A percentile compares a stretch with the other conserved stretches of the same genome.
Conservation (phyloP, 768 basidiomycete species). For the Calocybe cyanea region DNA sequence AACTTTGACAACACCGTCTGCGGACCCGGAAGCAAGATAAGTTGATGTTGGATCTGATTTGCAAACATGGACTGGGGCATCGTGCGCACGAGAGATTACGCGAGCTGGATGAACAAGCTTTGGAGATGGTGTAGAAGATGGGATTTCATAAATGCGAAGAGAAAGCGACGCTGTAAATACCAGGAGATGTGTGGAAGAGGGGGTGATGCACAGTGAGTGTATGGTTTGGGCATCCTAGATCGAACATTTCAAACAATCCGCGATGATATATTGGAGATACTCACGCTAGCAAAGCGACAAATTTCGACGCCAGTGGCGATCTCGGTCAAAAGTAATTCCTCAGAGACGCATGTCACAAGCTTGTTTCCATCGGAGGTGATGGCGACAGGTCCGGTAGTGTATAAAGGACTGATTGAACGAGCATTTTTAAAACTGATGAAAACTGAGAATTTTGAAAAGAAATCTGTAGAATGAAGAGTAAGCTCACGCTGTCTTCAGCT, state of each 20-base stretch:
- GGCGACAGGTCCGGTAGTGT: slow-evolving; percentile 86
- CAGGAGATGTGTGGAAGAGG: slow-evolving; percentile 67
- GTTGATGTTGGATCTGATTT: slow-evolving; percentile 80
- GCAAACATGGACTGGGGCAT: slow-evolving; percentile 91
- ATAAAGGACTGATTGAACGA: slow-evolving; percentile 71
- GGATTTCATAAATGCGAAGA: slow-evolving; percentile 82
- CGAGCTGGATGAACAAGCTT: slow-evolving; percentile 66
- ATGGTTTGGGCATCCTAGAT: slow-evolving; percentile 79
- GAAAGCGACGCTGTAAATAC: slow-evolving; percentile 80
- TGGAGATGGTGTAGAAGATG: slow-evolving; percentile 38
- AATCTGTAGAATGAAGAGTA: slow-evolving; percentile 1
- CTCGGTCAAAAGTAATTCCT: slow-evolving; percentile 82
- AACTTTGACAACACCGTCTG: slow-evolving; percentile 95
- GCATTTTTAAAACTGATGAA: slow-evolving; percentile 74
- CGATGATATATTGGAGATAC: slow-evolving; percentile 26
- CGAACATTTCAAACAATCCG: slow-evolving; percentile 1
- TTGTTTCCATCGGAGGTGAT: slow-evolving; percentile 73
- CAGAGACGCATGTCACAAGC: slow-evolving; percentile 84
- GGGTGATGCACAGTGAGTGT: slow-evolving; percentile 80
- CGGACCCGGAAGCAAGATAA: slow-evolving; percentile 92
- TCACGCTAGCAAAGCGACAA: slow-evolving; percentile 79
- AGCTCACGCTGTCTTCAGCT: slow-evolving; percentile 62
- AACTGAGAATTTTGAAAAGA: slow-evolving; percentile 7
- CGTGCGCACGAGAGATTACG: slow-evolving; percentile 80
- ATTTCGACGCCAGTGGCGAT: slow-evolving; percentile 69